A percentile compares a stretch with the other conserved stretches of the same genome.
Evolutionary conservation across 352 stramenopile species (phyloP).

Genomic region (Globisporangium spiculum): DNA sequence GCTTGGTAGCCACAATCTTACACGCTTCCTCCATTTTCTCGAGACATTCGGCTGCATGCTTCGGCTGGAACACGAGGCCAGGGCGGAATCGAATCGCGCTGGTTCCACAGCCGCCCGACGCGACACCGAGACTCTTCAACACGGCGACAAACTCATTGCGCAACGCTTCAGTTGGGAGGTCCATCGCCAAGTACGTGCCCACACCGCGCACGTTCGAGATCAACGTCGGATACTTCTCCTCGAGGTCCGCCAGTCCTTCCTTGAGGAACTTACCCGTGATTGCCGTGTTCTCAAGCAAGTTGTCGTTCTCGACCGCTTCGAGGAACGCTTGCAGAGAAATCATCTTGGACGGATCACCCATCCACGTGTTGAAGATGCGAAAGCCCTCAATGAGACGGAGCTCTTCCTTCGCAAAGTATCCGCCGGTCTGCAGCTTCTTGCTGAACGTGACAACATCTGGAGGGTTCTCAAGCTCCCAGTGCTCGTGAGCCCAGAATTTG

Average conservation of each 20-base stretch:
- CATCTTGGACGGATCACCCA: conserved; percentile 85
- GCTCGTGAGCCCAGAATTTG: conserved; percentile 84
- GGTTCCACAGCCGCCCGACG: conserved; percentile 62
- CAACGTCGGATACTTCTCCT: conserved; percentile 47
- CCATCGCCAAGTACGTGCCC: conserved; percentile 79
- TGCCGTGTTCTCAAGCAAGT: conserved; percentile 67
- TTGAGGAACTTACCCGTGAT: conserved; percentile 72
- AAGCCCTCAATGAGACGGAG: conserved; percentile 71
- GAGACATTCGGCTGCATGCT: conserved; percentile 70
- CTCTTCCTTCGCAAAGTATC: conserved; percentile 77
- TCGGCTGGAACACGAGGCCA: conserved; percentile 72
- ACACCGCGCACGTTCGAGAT: conserved; percentile 74
- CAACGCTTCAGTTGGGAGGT: conserved; percentile 57
- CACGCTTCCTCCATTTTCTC: conserved; percentile 67
- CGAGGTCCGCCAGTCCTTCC: conserved; percentile 42
- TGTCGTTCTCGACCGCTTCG: conserved; percentile 54
- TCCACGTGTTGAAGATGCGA: conserved; percentile 89
- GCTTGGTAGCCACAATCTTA: conserved; percentile 23
- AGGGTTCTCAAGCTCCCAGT: conserved; percentile 74
- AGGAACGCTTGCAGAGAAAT: conserved; percentile 76
- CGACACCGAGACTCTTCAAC: conserved; percentile 61
- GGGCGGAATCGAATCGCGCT: conserved; percentile 76
- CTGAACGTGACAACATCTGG: conserved; percentile 84
- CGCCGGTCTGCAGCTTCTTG: conserved; percentile 84
- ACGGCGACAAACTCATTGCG: conserved; percentile 62